A percentile compares a stretch with the other conserved stretches of the same genome.
Evolutionary conservation across 2,329 filamentous ascomycete genomes (phyloP).

Genomic region (Exophiala sp.): DNA sequence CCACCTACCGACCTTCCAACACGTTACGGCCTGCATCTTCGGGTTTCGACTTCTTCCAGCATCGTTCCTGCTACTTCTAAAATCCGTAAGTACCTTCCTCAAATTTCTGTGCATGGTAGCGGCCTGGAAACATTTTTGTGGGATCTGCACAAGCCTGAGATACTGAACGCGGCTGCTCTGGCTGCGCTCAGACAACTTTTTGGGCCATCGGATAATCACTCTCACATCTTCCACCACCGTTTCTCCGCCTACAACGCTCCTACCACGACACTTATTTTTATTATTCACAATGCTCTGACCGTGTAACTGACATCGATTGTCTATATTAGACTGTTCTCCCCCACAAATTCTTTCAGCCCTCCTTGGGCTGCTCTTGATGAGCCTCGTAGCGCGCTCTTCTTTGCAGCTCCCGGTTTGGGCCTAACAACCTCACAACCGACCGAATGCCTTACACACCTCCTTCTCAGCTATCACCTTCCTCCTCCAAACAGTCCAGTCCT

Average conservation of each 20-base stretch:
- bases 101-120: not conserved
- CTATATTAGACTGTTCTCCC: slow-evolving; percentile 16
- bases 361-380: slow-evolving; percentile 27
- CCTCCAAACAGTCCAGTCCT: slow-evolving; percentile 53
- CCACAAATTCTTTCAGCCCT: slow-evolving; percentile 14
- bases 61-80: slow-evolving; percentile 12
- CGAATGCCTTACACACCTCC: slow-evolving; percentile 53
- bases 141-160: not conserved
- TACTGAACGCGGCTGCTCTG: not conserved
- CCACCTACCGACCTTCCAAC: slow-evolving; percentile 1
- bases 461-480: slow-evolving; percentile 55
- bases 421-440: slow-evolving; percentile 25
- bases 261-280: slow-evolving; percentile 21
- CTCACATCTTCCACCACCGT: slow-evolving; percentile 3
- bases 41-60: not conserved
- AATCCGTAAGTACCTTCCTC: slow-evolving; percentile 16
- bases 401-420: slow-evolving; percentile 20
- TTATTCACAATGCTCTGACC: slow-evolving; percentile 21
- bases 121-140: not conserved
- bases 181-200: slow-evolving; percentile 14
- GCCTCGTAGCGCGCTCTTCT: slow-evolving; percentile 19
- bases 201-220: not conserved
- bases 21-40: not conserved
- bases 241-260: slow-evolving; percentile 18
- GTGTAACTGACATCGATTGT: slow-evolving; percentile 13